Conservation (phyloP, 2,329 filamentous ascomycete genomes). For the Alternaria panax region DNA sequence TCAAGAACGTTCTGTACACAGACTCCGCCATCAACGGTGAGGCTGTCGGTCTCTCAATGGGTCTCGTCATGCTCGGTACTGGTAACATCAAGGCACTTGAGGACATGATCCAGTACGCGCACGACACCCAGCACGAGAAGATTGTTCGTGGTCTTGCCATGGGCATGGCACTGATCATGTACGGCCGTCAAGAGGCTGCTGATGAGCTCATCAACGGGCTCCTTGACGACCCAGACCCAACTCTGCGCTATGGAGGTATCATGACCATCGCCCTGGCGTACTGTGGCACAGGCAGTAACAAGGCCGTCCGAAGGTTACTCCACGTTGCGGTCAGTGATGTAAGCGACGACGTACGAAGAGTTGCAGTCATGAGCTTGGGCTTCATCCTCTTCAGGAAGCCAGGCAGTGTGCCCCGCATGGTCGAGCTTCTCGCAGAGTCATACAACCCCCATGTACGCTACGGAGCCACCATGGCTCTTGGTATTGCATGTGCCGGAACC, state of each 20-base stretch:
- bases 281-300: conserved; percentile 97
- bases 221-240: conserved; percentile 90
- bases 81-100: conserved; percentile 92
- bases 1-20: conserved; percentile 86
- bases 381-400: conserved; percentile 99
- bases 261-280: conserved; percentile 98
- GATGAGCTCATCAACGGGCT: conserved; percentile 94
- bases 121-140: conserved; percentile 98
- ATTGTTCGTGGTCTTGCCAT: conserved; percentile 94
- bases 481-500: conserved; percentile 96
- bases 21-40: conserved; percentile 97
- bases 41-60: conserved; percentile 94
- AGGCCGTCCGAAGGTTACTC: conserved; percentile 93
- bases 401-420: conserved; percentile 96
- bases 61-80: conserved; percentile 97
- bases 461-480: conserved; percentile 96
- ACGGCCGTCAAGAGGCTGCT: conserved; percentile 89
- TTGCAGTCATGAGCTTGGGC: conserved; percentile 95
- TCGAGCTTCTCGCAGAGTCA: conserved; percentile 95
- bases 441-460: conserved; percentile 99
- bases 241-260: conserved; percentile 94
- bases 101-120: conserved; percentile 97
- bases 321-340: conserved; percentile 98
- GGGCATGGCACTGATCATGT: conserved; percentile 99
- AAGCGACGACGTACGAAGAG: conserved; percentile 93